These are phyloP conservation scores for Osmanthus fragrans DNA, from an alignment of 257 asterid genomes.

Conservation along the genomic window DNA sequence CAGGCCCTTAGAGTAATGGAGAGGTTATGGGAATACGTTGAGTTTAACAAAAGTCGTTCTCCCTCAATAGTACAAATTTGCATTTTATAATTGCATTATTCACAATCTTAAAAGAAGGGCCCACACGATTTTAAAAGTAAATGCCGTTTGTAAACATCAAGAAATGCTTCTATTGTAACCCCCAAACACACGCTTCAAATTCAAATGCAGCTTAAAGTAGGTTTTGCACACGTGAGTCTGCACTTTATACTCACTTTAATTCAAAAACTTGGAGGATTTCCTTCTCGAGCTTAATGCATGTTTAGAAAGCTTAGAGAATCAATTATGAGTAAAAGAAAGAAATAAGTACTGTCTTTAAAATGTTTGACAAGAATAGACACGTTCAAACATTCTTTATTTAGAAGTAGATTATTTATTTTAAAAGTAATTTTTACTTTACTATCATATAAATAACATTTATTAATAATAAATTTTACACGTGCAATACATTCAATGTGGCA, in stretches of 20 bases:
- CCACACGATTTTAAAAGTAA: not conserved
- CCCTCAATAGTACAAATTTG: too few species aligned
- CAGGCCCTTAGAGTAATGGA: too few species aligned
- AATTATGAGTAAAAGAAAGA: not conserved
- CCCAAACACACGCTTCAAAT: too few species aligned
- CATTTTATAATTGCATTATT: not conserved
- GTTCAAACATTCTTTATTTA: not conserved
- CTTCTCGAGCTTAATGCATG: not conserved
- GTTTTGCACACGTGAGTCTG: not conserved
- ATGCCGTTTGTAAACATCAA: not conserved
- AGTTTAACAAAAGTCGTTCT: too few species aligned
- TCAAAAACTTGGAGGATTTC: constrained; percentile 16
- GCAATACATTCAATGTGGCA: too few species aligned
- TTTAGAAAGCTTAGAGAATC: not conserved
- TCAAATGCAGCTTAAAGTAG: not conserved
- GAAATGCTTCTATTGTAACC: not conserved
- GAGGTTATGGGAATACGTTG: too few species aligned
- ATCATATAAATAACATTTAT: too few species aligned
- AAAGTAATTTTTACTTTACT: not conserved
- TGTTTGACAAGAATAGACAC: not conserved
- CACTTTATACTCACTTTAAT: constrained; percentile 12
- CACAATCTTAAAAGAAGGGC: not conserved
- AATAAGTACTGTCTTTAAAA: not conserved
- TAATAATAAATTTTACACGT: too few species aligned
- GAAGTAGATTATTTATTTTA: too few species aligned